Base-by-base conservation (phyloP, 2,329 filamentous ascomycete genomes). In the Coniochaeta sp. region DNA sequence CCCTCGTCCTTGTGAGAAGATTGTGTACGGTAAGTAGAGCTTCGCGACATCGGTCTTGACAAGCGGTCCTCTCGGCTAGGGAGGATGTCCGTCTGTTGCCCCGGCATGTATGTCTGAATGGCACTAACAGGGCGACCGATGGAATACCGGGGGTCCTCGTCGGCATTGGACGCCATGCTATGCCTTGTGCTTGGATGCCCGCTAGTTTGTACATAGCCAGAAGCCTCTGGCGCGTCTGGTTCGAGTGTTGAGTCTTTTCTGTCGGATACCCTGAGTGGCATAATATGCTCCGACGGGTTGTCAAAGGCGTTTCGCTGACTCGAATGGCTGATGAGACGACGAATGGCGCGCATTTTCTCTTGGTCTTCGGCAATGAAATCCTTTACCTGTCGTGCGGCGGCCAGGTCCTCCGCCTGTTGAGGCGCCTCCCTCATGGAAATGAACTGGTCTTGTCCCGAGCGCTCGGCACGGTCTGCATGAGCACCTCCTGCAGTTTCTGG, bases 331-430 rank as follows among this genome's bases (percentile, higher is more conserved):
- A 30, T 30, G 12, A 7, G 6, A 12, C 12, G 27, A 12, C 12
- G 27, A 30, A 7, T 7, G 12, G 27, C 27, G 27, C 27, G 27
- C 27, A 30, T 30, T 7, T 6, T 6, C 27, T 30, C 27, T 12
- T 7, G 6, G 12, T 30, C 27, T 30, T 6, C 27, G 27, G 27
- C 27, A 7, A 30, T 30, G 27, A 32, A 18, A 13, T 49, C 47
- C 28, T 22, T 49, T 13, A 49, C 22, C n/a, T 49, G 47, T 16
- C 22, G 47, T 22, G 47, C 27, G 22, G 14, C 27, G 22, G 30
- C 27, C 13, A 49, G n/a, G 27, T 49, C 47, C 14, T 49, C 28
- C 13, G 47, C 47, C 5, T 24, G 47, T 35, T 49, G 47, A 35
- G 16, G 33, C 30, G 32, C 27, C 20, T 24, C 14, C n/a, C 16